phyloP scores from a whole-genome alignment of 768 basidiomycete species.

The Terana coerulea region DNA sequence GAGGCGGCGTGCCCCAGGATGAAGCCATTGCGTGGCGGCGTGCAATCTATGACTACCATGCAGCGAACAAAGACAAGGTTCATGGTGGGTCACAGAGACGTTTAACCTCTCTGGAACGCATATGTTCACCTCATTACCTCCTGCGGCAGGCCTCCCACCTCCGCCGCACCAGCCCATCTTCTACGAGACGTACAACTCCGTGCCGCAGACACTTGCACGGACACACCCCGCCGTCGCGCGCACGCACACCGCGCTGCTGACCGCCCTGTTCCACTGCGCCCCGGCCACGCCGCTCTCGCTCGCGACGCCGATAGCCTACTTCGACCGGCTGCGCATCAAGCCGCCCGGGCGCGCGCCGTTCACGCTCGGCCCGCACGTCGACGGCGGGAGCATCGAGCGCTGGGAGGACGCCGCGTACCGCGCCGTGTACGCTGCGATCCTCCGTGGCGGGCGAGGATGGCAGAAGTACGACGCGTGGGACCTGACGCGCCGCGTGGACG shows the following conservation, averaged over 20 bases:
- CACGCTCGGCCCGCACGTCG: slow-evolving; percentile 55
- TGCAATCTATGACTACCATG: slow-evolving; percentile 49
- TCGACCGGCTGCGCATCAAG: slow-evolving; percentile 71
- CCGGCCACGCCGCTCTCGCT: slow-evolving; percentile 41
- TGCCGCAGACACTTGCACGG: slow-evolving; percentile 59
- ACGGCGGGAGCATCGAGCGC: slow-evolving; percentile 74
- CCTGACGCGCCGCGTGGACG: slow-evolving; percentile 50
- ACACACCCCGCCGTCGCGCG: slow-evolving; percentile 56
- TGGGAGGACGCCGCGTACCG: slow-evolving; percentile 63
- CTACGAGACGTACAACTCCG: slow-evolving; percentile 71
- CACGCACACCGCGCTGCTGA: slow-evolving; percentile 54
- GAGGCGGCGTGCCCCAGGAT: slow-evolving; percentile 53
- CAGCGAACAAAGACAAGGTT: slow-evolving; percentile 40
- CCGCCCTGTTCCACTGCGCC: slow-evolving; percentile 56
- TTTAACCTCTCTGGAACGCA: no score
- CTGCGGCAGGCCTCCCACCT: neutral
- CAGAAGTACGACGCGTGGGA: slow-evolving; percentile 66
- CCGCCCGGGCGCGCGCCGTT: slow-evolving; percentile 68
- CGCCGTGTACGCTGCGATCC: slow-evolving; percentile 52
- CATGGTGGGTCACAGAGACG: no score
- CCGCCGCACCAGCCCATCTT: slow-evolving; percentile 65
- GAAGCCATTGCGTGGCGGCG: slow-evolving; percentile 60
- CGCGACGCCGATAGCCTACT: slow-evolving; percentile 64
- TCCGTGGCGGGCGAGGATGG: slow-evolving; percentile 48
- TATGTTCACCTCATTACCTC: neutral